A percentile compares a stretch with the other conserved stretches of the same genome.
phyloP scores from a whole-genome alignment of 163 green algal genomes.

The Prototheca stagnorum region DNA sequence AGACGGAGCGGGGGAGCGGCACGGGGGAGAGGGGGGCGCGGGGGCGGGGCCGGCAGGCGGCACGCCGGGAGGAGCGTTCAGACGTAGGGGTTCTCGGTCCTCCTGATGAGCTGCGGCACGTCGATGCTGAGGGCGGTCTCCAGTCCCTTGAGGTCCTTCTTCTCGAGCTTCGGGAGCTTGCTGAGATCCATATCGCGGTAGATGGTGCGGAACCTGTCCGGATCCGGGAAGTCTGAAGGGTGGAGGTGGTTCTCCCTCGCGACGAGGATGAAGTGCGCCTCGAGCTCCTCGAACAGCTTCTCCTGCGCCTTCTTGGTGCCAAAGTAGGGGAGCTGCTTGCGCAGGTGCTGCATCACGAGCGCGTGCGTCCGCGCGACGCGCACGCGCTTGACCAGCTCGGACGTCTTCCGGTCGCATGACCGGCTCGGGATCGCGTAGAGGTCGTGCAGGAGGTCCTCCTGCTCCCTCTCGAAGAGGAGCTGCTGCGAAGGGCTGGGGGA shows the following conservation, averaged over 20 bases:
- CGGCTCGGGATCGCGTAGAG: constrained; percentile 75
- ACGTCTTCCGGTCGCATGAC: constrained; percentile 78
- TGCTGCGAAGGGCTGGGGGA: too few species aligned
- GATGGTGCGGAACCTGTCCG: constrained; percentile 65
- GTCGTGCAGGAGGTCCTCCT: constrained; percentile 76
- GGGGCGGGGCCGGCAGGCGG: too few species aligned
- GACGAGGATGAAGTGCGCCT: constrained; percentile 64
- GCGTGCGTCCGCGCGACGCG: constrained; percentile 78
- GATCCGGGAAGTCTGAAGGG: constrained; percentile 78
- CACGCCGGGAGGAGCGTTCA: too few species aligned
- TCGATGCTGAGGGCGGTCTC: constrained; percentile 58
- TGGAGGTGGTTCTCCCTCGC: constrained; percentile 82
- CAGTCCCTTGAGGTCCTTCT: constrained; percentile 51
- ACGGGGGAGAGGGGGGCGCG: too few species aligned
- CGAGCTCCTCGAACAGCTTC: constrained; percentile 59
- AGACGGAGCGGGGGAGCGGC: too few species aligned
- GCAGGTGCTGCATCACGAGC: constrained; percentile 77
- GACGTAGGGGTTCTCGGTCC: constrained; percentile 68
- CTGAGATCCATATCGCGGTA: constrained; percentile 60
- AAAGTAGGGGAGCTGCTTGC: constrained; percentile 83
- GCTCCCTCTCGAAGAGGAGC: constrained; percentile 84
- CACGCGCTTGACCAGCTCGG: constrained; percentile 98
- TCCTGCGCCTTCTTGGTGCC: constrained; percentile 66
- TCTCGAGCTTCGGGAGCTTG: constrained; percentile 73
- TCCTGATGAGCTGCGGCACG: constrained; percentile 58